A percentile compares a stretch with the other conserved stretches of the same genome.
phyloP scores from a whole-genome alignment of 2,329 filamentous ascomycete species.

The Stachybotrys chlorohalonatus region DNA sequence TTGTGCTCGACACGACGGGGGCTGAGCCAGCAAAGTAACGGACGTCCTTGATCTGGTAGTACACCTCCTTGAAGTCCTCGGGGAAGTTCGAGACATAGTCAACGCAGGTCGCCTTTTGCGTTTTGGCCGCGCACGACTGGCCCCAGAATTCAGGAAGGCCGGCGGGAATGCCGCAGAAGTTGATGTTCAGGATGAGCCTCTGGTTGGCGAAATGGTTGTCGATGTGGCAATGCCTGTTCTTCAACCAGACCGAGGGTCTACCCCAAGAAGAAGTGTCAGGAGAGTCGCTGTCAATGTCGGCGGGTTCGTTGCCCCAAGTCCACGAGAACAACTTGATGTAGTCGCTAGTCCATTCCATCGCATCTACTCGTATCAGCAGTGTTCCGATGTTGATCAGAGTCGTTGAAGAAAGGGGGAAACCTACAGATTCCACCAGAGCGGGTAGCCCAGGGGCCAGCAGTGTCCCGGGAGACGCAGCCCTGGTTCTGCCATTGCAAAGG shows the following conservation, averaged over 20 bases:
- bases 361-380: constrained; percentile 13
- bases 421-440: constrained; percentile 29
- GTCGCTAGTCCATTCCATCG: constrained; percentile 31
- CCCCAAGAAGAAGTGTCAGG: constrained; percentile 61
- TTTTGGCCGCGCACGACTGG: constrained; percentile 12
- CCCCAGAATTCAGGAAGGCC: constrained; percentile 23
- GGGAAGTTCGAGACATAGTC: constrained; percentile 28
- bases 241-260: constrained; percentile 51
- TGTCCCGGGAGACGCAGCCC: constrained; percentile 32
- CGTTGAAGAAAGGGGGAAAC: constrained; percentile 13
- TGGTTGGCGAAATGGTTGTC: constrained; percentile 53
- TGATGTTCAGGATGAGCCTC: constrained; percentile 64
- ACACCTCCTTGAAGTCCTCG: constrained; percentile 23
- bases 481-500: constrained; percentile 23
- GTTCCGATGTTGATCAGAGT: not conserved
- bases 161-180: constrained; percentile 67
- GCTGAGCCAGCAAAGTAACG: constrained; percentile 18
- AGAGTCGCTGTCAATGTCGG: constrained; percentile 23
- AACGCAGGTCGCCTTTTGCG: constrained; percentile 19
- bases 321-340: constrained; percentile 33
- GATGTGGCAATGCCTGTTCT: constrained; percentile 52
- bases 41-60: constrained; percentile 37
- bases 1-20: constrained; percentile 8
- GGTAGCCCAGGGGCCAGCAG: constrained; percentile 27
- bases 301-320: constrained; percentile 19